A percentile compares a stretch with the other conserved stretches of the same genome.
Conservation (phyloP, 1,139 yeast genomes). For the Kluyveromyces marxianus region DNA sequence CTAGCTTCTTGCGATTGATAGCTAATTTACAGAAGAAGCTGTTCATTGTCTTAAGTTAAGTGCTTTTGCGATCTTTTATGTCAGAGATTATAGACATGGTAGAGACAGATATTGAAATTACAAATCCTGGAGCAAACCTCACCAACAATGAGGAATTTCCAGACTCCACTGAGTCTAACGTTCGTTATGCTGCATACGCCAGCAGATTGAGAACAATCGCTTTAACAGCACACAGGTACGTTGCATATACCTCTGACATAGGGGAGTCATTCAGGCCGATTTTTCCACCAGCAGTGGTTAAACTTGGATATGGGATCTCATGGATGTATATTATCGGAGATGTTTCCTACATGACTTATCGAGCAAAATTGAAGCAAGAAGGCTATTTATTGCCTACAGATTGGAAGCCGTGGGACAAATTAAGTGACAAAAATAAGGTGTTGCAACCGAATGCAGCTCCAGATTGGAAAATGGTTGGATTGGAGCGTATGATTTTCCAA, state of each 20-base stretch:
- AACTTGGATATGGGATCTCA: slow-evolving; percentile 62
- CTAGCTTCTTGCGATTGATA: too few relatives aligned
- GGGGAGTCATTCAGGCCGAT: slow-evolving; percentile 89
- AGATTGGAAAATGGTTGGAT: slow-evolving; percentile 59
- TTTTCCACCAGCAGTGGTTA: slow-evolving; percentile 61
- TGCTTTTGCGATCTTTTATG: neutral
- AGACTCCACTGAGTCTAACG: slow-evolving; percentile 43
- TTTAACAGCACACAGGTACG: slow-evolving; percentile 72
- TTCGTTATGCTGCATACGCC: slow-evolving; percentile 80
- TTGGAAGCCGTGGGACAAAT: slow-evolving; percentile 59
- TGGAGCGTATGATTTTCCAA: slow-evolving; percentile 73
- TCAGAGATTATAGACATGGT: slow-evolving; percentile 4
- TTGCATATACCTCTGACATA: slow-evolving; percentile 81
- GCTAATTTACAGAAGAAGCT: neutral
- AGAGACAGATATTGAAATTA: slow-evolving; percentile 1
- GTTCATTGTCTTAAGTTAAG: neutral
- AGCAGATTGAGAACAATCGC: slow-evolving; percentile 64
- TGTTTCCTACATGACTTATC: slow-evolving; percentile 71
- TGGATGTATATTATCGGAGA: slow-evolving; percentile 79
- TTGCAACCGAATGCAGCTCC: slow-evolving; percentile 34
- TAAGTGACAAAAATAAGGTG: slow-evolving; percentile 28
- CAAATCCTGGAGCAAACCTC: neutral
- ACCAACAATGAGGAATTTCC: slow-evolving; percentile 11
- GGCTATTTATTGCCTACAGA: slow-evolving; percentile 53
- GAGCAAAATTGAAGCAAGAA: slow-evolving; percentile 57